These are phyloP conservation scores for Saturnispora galanensis DNA, from an alignment of 805 yeast genomes.

Conservation along the genomic window DNA sequence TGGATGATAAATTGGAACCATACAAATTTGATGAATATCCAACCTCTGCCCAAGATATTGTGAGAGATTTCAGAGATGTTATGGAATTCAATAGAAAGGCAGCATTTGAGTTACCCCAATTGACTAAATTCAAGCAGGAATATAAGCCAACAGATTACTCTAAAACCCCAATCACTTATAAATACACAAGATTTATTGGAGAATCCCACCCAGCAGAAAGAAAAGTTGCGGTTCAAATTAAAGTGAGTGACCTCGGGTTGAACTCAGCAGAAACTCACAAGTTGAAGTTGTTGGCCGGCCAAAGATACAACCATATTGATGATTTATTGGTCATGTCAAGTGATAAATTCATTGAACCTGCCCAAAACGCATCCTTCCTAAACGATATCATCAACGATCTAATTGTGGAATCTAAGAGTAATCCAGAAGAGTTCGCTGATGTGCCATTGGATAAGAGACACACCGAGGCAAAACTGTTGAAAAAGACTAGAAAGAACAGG, in stretches of 20 bases:
- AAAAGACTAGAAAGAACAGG: constrained; percentile 32
- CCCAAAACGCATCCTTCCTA: constrained; percentile 75
- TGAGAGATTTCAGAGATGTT: constrained; percentile 61
- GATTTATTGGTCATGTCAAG: constrained; percentile 58
- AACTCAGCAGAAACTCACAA: constrained; percentile 51
- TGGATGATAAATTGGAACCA: constrained; percentile 25
- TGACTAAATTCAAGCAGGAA: constrained; percentile 64
- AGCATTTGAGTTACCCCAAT: constrained; percentile 85
- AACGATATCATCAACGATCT: constrained; percentile 55
- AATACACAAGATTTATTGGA: constrained; percentile 65
- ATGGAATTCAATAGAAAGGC: constrained; percentile 73
- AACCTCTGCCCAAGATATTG: constrained; percentile 58
- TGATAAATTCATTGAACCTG: constrained; percentile 59
- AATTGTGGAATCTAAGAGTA: constrained; percentile 53
- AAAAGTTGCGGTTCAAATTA: constrained; percentile 53
- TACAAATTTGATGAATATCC: constrained; percentile 59
- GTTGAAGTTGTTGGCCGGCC: constrained; percentile 67
- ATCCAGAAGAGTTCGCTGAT: constrained; percentile 54
- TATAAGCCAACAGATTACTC: constrained; percentile 41
- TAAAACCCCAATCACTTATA: constrained; percentile 50
- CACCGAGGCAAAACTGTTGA: constrained; percentile 34
- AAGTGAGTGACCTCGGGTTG: constrained; percentile 46
- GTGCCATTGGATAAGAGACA: constrained; percentile 78
- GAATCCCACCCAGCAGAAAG: constrained; percentile 62
- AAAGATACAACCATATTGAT: constrained; percentile 55